A percentile compares a stretch with the other conserved stretches of the same genome.
Conservation (phyloP, 495 filamentous ascomycete genomes). For the Podospora conica region DNA sequence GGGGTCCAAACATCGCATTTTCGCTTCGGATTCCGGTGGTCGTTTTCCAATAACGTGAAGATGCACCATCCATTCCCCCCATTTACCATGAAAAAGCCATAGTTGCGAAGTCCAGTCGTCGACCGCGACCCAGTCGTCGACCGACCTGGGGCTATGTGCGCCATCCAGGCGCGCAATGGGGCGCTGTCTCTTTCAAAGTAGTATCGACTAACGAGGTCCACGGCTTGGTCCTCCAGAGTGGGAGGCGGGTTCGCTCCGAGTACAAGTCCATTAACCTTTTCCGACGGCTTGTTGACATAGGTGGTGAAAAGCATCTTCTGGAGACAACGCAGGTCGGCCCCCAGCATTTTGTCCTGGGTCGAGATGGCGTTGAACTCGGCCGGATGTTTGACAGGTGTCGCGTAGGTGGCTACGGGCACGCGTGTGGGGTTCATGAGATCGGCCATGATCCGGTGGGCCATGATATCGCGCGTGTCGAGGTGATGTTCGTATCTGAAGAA, state of each 20-base stretch:
- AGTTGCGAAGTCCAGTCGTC: neutral
- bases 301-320: conserved; percentile 21
- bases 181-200: conserved; percentile 27
- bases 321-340: conserved; percentile 25
- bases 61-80: neutral
- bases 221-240: conserved; percentile 8
- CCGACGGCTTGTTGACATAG: neutral
- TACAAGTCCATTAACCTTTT: neutral
- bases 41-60: neutral
- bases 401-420: conserved; percentile 14
- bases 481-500: conserved; percentile 32
- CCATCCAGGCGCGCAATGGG: conserved; percentile 22
- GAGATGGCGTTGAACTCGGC: conserved; percentile 4
- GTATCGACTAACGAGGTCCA: conserved; percentile 26
- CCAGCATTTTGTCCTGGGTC: conserved; percentile 16
- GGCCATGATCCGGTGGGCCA: conserved; percentile 33
- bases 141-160: conserved; percentile 1
- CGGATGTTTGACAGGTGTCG: neutral
- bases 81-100: neutral
- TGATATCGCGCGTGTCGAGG: conserved; percentile 28
- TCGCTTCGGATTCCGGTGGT: neutral
- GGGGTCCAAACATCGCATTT: neutral
- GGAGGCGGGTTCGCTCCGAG: neutral
- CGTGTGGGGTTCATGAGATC: conserved; percentile 26
- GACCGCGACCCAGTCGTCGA: neutral